Evolutionary conservation across 2,329 filamentous ascomycete genomes (phyloP), one percentile per base, ranked within the genome.

Genomic region (Acrodontium crateriforme): DNA sequence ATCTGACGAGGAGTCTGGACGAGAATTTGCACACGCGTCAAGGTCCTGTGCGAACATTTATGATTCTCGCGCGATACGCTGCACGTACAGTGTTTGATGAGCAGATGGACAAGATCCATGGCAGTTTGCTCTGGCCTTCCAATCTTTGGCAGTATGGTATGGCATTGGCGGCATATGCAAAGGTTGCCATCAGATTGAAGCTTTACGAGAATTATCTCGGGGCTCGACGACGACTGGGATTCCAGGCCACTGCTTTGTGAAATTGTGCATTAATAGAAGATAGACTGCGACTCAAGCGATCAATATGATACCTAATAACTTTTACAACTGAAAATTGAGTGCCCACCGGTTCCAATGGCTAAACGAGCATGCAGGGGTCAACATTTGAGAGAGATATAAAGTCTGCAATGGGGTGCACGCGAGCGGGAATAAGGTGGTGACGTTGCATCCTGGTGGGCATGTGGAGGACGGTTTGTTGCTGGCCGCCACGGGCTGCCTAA

Each of bases 1-100:
- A 98, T 56, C 62, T 98, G 20, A 98, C 89, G 10, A 74, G 89
- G 39, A 89, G 78, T 44, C 68, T 98, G 11, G 89, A 98, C 51
- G 89, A 98, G 61, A 85, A 78, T 48, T 63, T 91, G 19, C 78
- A 85, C 30, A 89, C 81, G 1, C 65, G 69, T 5, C 56, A 72
- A 43, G 71, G 72, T 1, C 70, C 71, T 1, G 56, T 71, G 26
- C 60, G 71, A 18, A 69, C 67, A 3, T 75, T 77, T 46, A 57
- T 77, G 37, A 76, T 77, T 33, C 64, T 77, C 15, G 72, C 71
- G 5, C 62, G 65, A 18, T 76, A 76, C 44, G 72, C 71, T 11
- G 69, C 69, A 10, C 59, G 67, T 23, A 68, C 67, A 6, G 70
- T 77, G 9, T 74, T 70, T 43, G 62, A 73, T 34, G 71, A 76